Evolutionary conservation across 2,329 filamentous ascomycete genomes (phyloP).

Genomic region (Pseudocercospora fuligena): DNA sequence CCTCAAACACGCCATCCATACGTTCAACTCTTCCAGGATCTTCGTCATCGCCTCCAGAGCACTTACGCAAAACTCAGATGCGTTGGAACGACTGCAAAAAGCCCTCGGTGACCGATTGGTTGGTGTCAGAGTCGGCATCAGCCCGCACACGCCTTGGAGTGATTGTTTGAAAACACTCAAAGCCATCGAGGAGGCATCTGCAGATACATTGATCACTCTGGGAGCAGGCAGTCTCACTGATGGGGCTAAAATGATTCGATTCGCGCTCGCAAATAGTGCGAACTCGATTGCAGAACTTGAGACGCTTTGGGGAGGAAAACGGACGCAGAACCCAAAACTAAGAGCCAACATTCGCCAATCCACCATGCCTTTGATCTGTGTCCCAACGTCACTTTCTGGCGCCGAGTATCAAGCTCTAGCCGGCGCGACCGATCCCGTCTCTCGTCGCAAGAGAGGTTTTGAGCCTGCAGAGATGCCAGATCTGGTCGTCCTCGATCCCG

Average conservation of each 20-base stretch:
- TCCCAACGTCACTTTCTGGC: constrained; percentile 23
- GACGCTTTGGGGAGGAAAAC: constrained; percentile 18
- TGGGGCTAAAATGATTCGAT: constrained; percentile 57
- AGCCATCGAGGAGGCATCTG: constrained; percentile 45
- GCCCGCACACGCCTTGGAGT: constrained; percentile 59
- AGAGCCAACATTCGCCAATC: not conserved
- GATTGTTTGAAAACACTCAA: constrained; percentile 56
- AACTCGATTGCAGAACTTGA: constrained; percentile 22
- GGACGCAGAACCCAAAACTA: not conserved
- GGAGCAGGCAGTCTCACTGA: constrained; percentile 63
- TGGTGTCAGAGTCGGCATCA: constrained; percentile 57
- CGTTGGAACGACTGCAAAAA: constrained; percentile 48
- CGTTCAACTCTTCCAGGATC: constrained; percentile 52
- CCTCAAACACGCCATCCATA: constrained; percentile 51
- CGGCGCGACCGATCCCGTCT: constrained; percentile 43
- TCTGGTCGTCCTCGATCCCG: constrained; percentile 62
- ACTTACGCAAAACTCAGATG: constrained; percentile 53
- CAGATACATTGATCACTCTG: constrained; percentile 59
- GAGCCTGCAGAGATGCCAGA: constrained; percentile 46
- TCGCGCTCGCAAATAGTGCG: constrained; percentile 37
- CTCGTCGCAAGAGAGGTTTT: constrained; percentile 23
- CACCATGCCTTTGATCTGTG: constrained; percentile 23
- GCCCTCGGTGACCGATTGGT: constrained; percentile 51
- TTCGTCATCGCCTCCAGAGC: constrained; percentile 60
- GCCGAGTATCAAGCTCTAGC: constrained; percentile 44